phyloP scores from a whole-genome alignment of 108 stramenopile genomes.

The Skeletonema potamos region DNA sequence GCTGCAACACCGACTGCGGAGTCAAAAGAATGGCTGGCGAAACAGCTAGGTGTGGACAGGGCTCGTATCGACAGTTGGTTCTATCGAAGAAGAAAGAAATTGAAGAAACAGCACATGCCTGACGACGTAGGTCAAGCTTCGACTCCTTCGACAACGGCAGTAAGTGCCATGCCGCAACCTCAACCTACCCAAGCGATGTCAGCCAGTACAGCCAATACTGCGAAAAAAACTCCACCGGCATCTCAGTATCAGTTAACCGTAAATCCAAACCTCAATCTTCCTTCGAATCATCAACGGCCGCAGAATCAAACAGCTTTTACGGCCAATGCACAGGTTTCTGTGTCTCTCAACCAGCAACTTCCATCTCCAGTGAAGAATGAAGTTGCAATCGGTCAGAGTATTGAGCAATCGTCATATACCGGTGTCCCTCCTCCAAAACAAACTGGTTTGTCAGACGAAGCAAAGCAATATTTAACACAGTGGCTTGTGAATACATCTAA shows the following conservation, averaged over 20 bases:
- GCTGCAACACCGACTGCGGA: slow-evolving; percentile 8
- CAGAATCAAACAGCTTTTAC: background rate
- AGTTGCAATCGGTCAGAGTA: background rate
- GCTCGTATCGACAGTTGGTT: slow-evolving; percentile 28
- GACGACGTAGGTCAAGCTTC: background rate
- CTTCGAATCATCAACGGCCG: background rate
- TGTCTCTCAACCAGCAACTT: background rate
- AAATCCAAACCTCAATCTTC: background rate
- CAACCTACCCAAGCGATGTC: background rate
- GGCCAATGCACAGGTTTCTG: background rate
- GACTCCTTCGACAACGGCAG: background rate
- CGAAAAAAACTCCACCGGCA: background rate
- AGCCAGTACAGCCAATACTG: background rate
- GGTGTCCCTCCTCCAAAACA: background rate
- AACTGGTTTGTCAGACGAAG: slow-evolving; percentile 23
- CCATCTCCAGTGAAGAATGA: background rate
- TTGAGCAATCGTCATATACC: background rate
- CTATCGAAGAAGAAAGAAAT: slow-evolving; percentile 18
- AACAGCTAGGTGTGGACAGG: slow-evolving; percentile 8
- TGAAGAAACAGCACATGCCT: slow-evolving; percentile 11
- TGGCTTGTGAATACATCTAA: slow-evolving; percentile 30
- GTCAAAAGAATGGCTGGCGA: slow-evolving; percentile 7
- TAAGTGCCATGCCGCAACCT: background rate
- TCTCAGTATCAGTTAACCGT: background rate
- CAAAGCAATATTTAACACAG: slow-evolving; percentile 31